Evolutionary conservation across 2,329 filamentous ascomycete genomes (phyloP), one percentile per base, ranked within the genome.

Genomic region (Sporothrix mexicana): DNA sequence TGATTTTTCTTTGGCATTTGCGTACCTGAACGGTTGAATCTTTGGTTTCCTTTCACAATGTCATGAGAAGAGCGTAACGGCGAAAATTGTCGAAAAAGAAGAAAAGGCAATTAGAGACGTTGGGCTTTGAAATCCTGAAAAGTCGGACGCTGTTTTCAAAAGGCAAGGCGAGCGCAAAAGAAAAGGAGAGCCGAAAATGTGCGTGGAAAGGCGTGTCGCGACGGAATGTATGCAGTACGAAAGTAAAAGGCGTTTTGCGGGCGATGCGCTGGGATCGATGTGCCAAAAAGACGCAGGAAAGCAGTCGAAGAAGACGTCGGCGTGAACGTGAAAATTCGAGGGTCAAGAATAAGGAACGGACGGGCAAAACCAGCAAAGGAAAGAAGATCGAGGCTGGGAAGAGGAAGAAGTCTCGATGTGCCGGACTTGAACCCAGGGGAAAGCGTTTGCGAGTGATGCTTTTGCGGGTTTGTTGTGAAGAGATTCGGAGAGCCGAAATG

Each of bases 391-490:
- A 47, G 17, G 49, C 45, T 81, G 83, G 81, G 84, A 86, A 53
- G 30, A 36, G 30, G 30, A 36, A 36, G 30, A 1, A 36, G 84
- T 84, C 80, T 80, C 78, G 51, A 23, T 77, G 80, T 72, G 79
- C 86, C 84, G 86, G 87, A 86, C 87, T 87, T 84, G 87, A 82
- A 84, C 87, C 87, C 88, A 77, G 78, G 76, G 17, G 45, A 7
- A 36, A 36, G 30, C 30, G 30, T 36, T 66, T 47, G 61, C 61
- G 41, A 66, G 47, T 41, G 61, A 47, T n/a, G 25, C 45, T 68
- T 47, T 53, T 51, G 13, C 9, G 57, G 20, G 51, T 25, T 55
- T 55, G 41, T 49, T 36, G 51, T 25, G 47, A 3, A 55, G 71
- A 72, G 71, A 76, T 25, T 12, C 10, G 70, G 45, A 43, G n/a